These are phyloP conservation scores for Pugionium cornutum DNA, from an alignment of 345 rosid genomes.

Conservation along the genomic window DNA sequence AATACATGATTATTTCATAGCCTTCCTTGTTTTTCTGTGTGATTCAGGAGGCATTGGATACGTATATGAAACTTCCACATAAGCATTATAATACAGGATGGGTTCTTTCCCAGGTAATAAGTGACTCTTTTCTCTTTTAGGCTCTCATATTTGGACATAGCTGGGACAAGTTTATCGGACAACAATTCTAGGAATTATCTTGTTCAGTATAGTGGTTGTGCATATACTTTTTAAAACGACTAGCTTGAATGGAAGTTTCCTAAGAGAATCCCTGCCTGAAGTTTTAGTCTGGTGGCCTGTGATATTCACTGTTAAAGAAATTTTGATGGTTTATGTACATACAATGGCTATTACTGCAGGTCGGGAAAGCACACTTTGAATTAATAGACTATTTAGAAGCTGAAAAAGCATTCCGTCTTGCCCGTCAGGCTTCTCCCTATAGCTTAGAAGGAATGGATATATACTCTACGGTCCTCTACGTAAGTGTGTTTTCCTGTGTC, in stretches of 20 bases:
- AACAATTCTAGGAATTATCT: background rate
- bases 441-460: constrained; percentile 95
- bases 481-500: constrained; percentile 46
- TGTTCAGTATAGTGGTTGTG: constrained; percentile 8
- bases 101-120: constrained; percentile 91
- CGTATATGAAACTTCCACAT: constrained; percentile 71
- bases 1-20: constrained; percentile 23
- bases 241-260: background rate
- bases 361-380: constrained; percentile 88
- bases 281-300: constrained; percentile 21
- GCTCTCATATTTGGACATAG: constrained; percentile 11
- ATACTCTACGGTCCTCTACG: constrained; percentile 95
- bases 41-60: constrained; percentile 81
- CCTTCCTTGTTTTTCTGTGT: constrained; percentile 38
- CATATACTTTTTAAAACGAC: background rate
- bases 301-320: constrained; percentile 4
- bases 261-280: background rate
- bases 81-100: constrained; percentile 92
- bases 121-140: constrained; percentile 29
- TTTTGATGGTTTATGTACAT: constrained; percentile 5
- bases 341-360: constrained; percentile 48
- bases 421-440: constrained; percentile 80
- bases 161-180: constrained; percentile 10
- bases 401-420: constrained; percentile 75
- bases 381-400: constrained; percentile 94